phyloP scores from a whole-genome alignment of 2,329 filamentous ascomycete genomes.

The Sporothrix humicola region DNA sequence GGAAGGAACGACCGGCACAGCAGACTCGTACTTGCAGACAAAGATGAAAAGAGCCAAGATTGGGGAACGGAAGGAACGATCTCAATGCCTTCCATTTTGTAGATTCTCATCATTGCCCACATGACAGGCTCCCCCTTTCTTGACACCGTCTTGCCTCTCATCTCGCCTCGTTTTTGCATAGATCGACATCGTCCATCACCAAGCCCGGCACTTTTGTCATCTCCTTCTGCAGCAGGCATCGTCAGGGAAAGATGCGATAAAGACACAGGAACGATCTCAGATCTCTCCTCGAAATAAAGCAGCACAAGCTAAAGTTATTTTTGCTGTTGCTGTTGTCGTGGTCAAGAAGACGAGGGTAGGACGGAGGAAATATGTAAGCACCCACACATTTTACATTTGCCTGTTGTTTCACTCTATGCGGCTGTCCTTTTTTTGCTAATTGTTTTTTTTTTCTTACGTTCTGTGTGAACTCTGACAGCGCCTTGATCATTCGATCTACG shows the following conservation, averaged over 20 bases:
- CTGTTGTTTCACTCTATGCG: not conserved
- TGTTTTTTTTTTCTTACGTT: not conserved
- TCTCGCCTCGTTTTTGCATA: constrained; percentile 21
- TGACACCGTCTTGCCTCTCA: not conserved
- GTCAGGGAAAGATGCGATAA: not conserved
- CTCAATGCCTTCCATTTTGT: constrained; percentile 4
- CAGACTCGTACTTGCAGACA: not conserved
- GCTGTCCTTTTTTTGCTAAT: not conserved
- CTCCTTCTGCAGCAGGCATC: not conserved
- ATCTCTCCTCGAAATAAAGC: not conserved
- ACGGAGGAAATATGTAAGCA: not conserved
- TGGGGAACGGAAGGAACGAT: not conserved
- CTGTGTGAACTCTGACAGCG: not conserved
- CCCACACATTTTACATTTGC: not conserved
- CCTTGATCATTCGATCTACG: constrained; percentile 16
- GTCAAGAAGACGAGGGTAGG: not conserved
- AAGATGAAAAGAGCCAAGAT: not conserved
- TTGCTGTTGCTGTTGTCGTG: not conserved
- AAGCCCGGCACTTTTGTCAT: not conserved
- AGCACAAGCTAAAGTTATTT: not conserved
- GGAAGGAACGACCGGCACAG: not conserved
- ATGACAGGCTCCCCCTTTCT: constrained; percentile 4
- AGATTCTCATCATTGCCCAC: not conserved
- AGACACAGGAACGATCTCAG: not conserved
- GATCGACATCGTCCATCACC: not conserved